Percentiles rank a stretch among this genome's conserved stretches.
Conservation (phyloP, 805 yeast genomes). For the Cyberlindnera subsufficiens region DNA sequence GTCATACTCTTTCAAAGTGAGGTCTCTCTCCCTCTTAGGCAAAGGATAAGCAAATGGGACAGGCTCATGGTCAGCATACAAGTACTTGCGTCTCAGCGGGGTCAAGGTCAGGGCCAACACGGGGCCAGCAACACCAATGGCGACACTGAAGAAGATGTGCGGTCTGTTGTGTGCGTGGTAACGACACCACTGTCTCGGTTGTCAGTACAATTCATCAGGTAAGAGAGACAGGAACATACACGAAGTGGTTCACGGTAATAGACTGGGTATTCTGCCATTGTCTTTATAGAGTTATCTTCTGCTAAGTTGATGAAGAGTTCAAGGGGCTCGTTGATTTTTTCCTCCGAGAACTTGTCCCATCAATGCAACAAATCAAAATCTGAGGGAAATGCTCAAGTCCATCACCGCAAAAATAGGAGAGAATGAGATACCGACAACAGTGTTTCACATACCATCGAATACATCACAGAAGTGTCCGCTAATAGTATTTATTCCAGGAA, state of each 20-base stretch:
- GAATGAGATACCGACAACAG: background rate
- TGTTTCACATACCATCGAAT: background rate
- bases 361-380: no score
- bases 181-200: slow-evolving; percentile 50
- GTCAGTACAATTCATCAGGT: slow-evolving; percentile 1
- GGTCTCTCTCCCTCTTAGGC: slow-evolving; percentile 49
- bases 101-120: slow-evolving; percentile 51
- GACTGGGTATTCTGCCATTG: slow-evolving; percentile 33
- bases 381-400: no score
- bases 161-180: slow-evolving; percentile 75
- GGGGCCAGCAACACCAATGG: slow-evolving; percentile 65
- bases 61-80: slow-evolving; percentile 59
- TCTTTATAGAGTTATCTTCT: background rate
- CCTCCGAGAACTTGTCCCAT: no score
- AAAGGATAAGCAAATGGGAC: slow-evolving; percentile 50
- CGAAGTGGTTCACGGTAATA: slow-evolving; percentile 59
- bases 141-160: slow-evolving; percentile 60
- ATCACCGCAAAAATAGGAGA: no score
- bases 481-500: slow-evolving; percentile 65
- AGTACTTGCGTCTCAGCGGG: slow-evolving; percentile 63
- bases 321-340: no score
- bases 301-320: background rate
- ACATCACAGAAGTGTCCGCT: slow-evolving; percentile 25
- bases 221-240: slow-evolving; percentile 36
- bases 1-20: slow-evolving; percentile 45